phyloP scores from a whole-genome alignment of 768 basidiomycete species.

The Phaeotremella fagi region DNA sequence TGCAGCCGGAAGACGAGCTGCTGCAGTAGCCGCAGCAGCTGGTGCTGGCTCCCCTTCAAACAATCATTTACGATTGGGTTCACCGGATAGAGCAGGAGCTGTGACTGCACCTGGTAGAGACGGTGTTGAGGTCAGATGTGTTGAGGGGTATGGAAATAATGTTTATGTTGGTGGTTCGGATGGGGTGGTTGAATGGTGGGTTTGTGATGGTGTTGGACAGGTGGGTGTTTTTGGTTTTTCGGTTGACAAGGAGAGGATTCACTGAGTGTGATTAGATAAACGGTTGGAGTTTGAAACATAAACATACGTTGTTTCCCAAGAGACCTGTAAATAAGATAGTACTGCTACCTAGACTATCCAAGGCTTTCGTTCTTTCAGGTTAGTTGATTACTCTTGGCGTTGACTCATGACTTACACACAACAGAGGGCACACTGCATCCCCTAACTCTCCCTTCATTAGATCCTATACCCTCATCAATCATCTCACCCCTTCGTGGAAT shows the following conservation, averaged over 20 bases:
- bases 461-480: conserved; percentile 57
- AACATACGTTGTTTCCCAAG: conserved; percentile 63
- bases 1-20: conserved; percentile 35
- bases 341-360: conserved; percentile 68
- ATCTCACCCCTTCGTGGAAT: conserved; percentile 79
- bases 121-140: conserved; percentile 27
- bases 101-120: not conserved
- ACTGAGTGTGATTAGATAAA: conserved; percentile 42
- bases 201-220: conserved; percentile 54
- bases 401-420: not conserved
- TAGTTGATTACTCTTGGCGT: conserved; percentile 49
- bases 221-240: conserved; percentile 15
- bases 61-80: not conserved
- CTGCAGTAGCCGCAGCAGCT: conserved; percentile 24
- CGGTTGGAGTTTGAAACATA: conserved; percentile 64
- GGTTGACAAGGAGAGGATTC: not conserved
- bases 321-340: conserved; percentile 77
- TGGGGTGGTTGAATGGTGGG: conserved; percentile 75
- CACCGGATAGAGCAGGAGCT: conserved; percentile 2
- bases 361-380: conserved; percentile 73
- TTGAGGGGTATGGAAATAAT: conserved; percentile 54
- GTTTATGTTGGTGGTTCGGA: conserved; percentile 82
- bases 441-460: conserved; percentile 73
- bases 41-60: conserved; percentile 9
- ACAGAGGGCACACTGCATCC: conserved; percentile 60